Base-by-base conservation (phyloP, 331 rosid species). In the Rhamnella rubrinervis region DNA sequence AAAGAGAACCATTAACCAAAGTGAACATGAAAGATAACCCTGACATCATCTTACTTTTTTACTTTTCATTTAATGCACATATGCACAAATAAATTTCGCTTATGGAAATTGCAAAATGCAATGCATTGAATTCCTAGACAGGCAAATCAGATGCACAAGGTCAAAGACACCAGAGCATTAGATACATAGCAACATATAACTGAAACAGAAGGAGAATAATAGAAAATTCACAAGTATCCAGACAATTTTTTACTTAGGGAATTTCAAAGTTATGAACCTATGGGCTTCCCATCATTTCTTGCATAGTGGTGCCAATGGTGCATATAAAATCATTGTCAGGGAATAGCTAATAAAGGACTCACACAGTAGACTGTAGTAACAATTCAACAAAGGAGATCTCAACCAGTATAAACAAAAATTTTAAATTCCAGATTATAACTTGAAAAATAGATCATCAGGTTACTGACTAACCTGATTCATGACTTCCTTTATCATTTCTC, bases 401-500 rank as follows among this genome's bases (percentile, higher is more conserved):
- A 51, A 52, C 62, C 47, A 47, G 28, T 31, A 50, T 38, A 67
- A 9, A 23, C 46, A 50, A 55, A 50, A 55, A 70, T 5, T 14
- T 70, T 40, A 17, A 67, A 70, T 10, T 25, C n/a, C 52, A 46
- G 7, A 13, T 23, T n/a, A 19, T 44, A 71, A 9, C 26, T 6
- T 25, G 21, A 18, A 39, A 61, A 59, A 44, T 62, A 63, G 59
- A 35, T 6, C 11, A 40, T 6, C 14, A 10, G 41, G 52, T 31
- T n/a, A 71, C 55, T 60, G 77, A 77, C 84, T 80, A 66, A 92
- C 98, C 98, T 93, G 97, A 80, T 51, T 90, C 98, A 93, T 79
- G 67, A 89, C 98, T 75, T 90, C 98, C 68, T 85, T 88, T 68
- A 90, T 90, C 93, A 93, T 61, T 69, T 90, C 93, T 77, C 80